Evolutionary conservation across 129 eudicot genomes (phyloP).

Genomic region (Kitagawia praeruptora): DNA sequence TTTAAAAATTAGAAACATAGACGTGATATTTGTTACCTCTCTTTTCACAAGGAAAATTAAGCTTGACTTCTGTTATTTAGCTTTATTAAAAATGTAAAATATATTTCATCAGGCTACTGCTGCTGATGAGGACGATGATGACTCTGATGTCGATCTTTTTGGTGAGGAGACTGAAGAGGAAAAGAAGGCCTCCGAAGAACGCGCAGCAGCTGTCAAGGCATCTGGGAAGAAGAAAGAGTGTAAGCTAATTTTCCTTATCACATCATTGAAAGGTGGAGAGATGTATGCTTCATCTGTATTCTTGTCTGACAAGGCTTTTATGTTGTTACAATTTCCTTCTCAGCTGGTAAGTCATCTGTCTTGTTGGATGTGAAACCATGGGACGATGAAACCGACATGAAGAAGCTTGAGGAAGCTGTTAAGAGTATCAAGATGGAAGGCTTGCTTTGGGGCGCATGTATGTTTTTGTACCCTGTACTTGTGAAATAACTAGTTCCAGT

Average conservation of each 20-base stretch:
- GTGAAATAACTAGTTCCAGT: background rate
- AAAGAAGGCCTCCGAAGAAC: conserved; percentile 87
- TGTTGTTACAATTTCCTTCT: background rate
- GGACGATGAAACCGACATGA: conserved; percentile 98
- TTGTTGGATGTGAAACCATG: conserved; percentile 56
- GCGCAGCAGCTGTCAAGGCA: conserved; percentile 78
- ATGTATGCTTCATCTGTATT: background rate
- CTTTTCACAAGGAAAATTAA: background rate
- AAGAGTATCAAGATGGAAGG: conserved; percentile 80
- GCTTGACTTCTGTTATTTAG: background rate
- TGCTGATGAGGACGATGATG: conserved; percentile 67
- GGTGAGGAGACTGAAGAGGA: conserved; percentile 99
- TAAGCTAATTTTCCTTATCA: conserved; percentile 21
- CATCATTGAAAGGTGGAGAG: too few relatives aligned
- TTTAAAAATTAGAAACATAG: too few relatives aligned
- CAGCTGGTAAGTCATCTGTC: conserved; percentile 79
- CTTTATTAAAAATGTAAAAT: background rate
- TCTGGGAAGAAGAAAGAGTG: conserved; percentile 91
- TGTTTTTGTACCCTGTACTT: conserved; percentile 14
- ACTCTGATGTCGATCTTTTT: conserved; percentile 77
- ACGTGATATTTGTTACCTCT: background rate
- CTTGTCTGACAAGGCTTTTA: background rate
- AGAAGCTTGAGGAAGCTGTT: conserved; percentile 87
- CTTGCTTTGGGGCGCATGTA: conserved; percentile 85
- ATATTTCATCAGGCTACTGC: conserved; percentile 47